Evolutionary conservation across 2,329 filamentous ascomycete genomes (phyloP).

Genomic region (Dichotomopilus funicola): DNA sequence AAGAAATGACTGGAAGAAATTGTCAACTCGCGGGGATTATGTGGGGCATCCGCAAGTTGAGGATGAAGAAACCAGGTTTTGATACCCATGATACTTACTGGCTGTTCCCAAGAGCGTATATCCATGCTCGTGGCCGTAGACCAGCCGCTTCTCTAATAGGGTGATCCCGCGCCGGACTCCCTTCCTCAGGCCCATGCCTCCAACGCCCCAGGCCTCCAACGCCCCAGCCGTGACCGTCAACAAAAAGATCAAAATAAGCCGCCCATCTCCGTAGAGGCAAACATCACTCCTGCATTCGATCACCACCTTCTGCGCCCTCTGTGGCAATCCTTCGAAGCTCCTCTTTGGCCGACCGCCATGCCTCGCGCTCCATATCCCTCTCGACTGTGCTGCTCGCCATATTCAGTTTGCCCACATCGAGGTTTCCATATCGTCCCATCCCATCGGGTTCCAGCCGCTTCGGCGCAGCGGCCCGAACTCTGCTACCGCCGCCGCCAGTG

Average conservation of each 20-base stretch:
- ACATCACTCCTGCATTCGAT: slow-evolving; percentile 19
- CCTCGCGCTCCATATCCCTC: slow-evolving; percentile 74
- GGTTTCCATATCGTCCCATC: slow-evolving; percentile 47
- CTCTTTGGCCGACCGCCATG: slow-evolving; percentile 58
- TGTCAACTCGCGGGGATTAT: too few relatives aligned
- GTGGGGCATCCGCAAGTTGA: too few relatives aligned
- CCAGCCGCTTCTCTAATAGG: neutral
- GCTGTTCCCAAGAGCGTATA: neutral
- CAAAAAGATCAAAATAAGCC: neutral
- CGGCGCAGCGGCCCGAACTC: slow-evolving; percentile 17
- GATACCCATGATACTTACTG: too few relatives aligned
- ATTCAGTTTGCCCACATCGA: slow-evolving; percentile 88
- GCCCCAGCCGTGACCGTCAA: too few relatives aligned
- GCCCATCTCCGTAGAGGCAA: neutral
- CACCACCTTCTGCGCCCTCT: neutral
- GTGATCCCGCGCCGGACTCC: neutral
- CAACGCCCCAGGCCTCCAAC: too few relatives aligned
- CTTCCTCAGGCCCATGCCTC: neutral
- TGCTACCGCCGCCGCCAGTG: neutral
- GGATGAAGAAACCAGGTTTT: too few relatives aligned
- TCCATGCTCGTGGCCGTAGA: neutral
- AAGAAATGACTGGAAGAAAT: too few relatives aligned
- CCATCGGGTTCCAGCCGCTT: slow-evolving; percentile 48
- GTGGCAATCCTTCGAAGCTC: slow-evolving; percentile 43
- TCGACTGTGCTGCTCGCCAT: slow-evolving; percentile 76